Evolutionary conservation across 345 rosid genomes (phyloP).

Genomic region (Populus nigra): DNA sequence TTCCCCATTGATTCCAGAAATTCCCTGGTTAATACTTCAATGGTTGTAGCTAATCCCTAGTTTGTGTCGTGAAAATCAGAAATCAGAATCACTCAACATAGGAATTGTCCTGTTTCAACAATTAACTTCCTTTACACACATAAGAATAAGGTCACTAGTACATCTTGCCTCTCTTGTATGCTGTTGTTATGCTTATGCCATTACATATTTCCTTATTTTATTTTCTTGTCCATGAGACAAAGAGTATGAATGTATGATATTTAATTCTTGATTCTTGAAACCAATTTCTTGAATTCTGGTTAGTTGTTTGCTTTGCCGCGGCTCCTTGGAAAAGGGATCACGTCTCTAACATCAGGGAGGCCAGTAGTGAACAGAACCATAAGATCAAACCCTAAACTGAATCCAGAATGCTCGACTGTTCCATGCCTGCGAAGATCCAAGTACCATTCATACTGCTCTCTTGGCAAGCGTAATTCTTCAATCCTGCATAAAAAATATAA

Average conservation of each 20-base stretch:
- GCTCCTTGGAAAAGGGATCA: constrained; percentile 73
- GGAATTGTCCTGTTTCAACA: constrained; percentile 6
- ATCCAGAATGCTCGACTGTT: constrained; percentile 71
- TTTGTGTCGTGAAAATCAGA: not conserved
- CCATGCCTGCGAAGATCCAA: constrained; percentile 79
- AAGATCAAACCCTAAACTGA: constrained; percentile 62
- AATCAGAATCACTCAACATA: not conserved
- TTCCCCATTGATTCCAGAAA: constrained; percentile 49
- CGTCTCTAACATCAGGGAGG: constrained; percentile 72
- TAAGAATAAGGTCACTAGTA: not conserved
- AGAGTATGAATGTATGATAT: not conserved
- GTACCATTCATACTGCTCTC: constrained; percentile 75
- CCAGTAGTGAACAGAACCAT: constrained; percentile 72
- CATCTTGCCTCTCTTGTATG: too few relatives aligned
- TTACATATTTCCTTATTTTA: not conserved
- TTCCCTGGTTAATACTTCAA: constrained; percentile 19
- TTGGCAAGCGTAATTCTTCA: constrained; percentile 40
- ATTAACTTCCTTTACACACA: constrained; percentile 1
- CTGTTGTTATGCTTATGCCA: too few relatives aligned
- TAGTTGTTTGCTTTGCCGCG: constrained; percentile 51
- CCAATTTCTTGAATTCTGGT: not conserved
- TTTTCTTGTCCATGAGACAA: not conserved
- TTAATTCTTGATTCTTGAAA: not conserved
- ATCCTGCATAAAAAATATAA: constrained; percentile 42
- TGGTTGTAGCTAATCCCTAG: constrained; percentile 38